Base-by-base conservation (phyloP, 176 grass and related monocot species). In the Oryza punctata region DNA sequence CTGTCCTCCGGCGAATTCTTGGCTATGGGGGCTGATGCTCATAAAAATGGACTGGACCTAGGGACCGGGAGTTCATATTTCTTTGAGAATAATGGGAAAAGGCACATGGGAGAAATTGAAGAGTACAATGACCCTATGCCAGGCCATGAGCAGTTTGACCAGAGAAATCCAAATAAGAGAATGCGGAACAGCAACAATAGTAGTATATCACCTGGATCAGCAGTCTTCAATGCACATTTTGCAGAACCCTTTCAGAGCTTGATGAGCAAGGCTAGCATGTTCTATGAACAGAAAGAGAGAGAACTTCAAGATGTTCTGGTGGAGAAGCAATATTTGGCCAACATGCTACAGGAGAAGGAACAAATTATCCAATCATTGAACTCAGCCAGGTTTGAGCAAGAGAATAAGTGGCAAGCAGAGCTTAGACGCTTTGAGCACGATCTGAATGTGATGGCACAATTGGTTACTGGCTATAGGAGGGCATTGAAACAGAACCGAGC, bases 71-170 rank as follows among this genome's bases (percentile, higher is more conserved):
- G 81, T 75, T 89, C 93, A 33, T 94, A 81, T 70, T 91, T 94
- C 46, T 90, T 88, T 78, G 77, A 65, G 8, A 88, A 93, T 83
- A 85, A 91, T 83, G 89, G 91, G 0, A 99, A 99, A 85, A 90
- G 91, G 78, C 87, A 84, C 10, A 82, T 99, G 66, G 84, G 77
- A 63, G 96, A 96, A 73, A 87, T 92, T 83, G 89, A 94, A 15
- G 89, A 87, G 27, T 94, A 94, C 35, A 80, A 82, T 61, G 89
- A 82, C 30, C 84, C 90, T 70, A 88, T 87, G 77, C 75, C 86
- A 35, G 71, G 18, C 61, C 64, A 89, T 21, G 78, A 88, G 28
- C 82, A 80, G 54, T 95, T 92, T 75, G 32, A 72, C 12, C 88
- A 89, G 63, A 85, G 67, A 63, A 92, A 90, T 90, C 85, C 86